Evolutionary conservation across 2,329 filamentous ascomycete species (phyloP), one percentile per base, ranked within the genome.

Genomic region (Colletotrichum australisinense): DNA sequence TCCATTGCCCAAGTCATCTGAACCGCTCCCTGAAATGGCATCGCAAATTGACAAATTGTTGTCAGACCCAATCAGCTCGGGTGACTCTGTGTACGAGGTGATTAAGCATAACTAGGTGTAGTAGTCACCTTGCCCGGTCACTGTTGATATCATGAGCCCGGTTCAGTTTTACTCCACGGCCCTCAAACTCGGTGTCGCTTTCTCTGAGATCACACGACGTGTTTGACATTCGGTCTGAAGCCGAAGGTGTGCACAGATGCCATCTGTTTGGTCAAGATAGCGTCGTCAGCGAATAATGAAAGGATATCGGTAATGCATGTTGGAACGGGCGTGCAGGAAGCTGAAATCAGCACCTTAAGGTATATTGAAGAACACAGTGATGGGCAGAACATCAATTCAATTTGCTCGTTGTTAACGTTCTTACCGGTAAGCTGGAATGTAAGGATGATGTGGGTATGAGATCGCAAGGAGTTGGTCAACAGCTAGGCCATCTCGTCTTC

Each of bases 331-430:
- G 19, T 46, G 58, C 58, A 57, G 26, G 42, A 52, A 11, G 35
- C 71, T 73, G 71, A 49, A 35, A 46, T 60, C 24, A 19, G 56
- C 71, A 62, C 56, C 62, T 62, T 71, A 22, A 28, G 32, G 24
- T 9, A 16, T n/a, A n/a, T 22, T 5, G 12, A 6, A 35, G 28
- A 49, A 38, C 28, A 49, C 3, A 49, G 19, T 28, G 52, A 38
- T 52, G 22, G n/a, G 49, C 35, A 42, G 57, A 56, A 63, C 8
- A 56, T 42, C 22, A 26, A 60, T 57, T 52, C 19, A 66, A 28
- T 19, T n/a, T 22, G 42, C 19, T 9, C 3, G 42, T 49, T 22
- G 19, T 49, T n/a, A 2, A 49, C 42, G 8, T 22, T 22, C 2
- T 49, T 16, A 70, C 62, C 67, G 19, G 22, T 6, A 24, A 24